Percentiles rank a stretch among this genome's conserved stretches.
Conservation (phyloP, 1,284 basidiomycete species). For the Volvariella surrecta region DNA sequence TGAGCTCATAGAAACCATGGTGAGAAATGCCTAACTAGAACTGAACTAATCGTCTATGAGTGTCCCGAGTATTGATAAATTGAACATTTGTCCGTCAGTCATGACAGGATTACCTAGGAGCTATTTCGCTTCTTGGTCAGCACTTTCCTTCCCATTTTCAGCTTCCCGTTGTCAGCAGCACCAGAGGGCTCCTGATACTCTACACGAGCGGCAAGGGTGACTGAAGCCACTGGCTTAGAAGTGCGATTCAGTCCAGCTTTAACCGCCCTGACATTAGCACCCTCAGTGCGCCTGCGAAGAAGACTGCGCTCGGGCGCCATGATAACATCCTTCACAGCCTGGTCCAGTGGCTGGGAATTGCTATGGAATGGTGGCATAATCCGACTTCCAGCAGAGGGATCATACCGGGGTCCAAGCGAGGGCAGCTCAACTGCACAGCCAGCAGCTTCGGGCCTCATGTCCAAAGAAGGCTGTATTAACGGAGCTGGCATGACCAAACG, state of each 20-base stretch:
- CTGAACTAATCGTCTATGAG: no score
- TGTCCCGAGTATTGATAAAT: no score
- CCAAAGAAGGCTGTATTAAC: slow-evolving; percentile 24
- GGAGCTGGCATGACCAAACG: slow-evolving; percentile 61
- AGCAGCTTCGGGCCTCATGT: no score
- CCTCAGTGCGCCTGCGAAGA: neutral
- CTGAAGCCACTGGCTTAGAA: neutral
- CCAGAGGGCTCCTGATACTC: neutral
- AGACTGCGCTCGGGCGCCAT: neutral
- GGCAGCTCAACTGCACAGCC: no score
- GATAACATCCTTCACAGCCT: neutral
- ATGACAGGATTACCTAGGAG: no score
- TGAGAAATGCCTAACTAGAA: no score
- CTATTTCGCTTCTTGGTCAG: neutral
- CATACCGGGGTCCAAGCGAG: no score
- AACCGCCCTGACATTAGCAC: neutral
- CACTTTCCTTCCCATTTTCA: neutral
- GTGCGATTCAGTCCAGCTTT: neutral
- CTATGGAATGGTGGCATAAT: no score
- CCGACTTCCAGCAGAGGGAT: no score
- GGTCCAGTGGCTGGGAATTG: neutral
- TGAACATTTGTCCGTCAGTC: no score
- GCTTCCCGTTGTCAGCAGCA: neutral
- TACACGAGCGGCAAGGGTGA: neutral
- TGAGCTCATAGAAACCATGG: no score